These are phyloP conservation scores for Aspergillus eucalypticola DNA, from an alignment of 2,329 filamentous ascomycete species.

Conservation along the genomic window DNA sequence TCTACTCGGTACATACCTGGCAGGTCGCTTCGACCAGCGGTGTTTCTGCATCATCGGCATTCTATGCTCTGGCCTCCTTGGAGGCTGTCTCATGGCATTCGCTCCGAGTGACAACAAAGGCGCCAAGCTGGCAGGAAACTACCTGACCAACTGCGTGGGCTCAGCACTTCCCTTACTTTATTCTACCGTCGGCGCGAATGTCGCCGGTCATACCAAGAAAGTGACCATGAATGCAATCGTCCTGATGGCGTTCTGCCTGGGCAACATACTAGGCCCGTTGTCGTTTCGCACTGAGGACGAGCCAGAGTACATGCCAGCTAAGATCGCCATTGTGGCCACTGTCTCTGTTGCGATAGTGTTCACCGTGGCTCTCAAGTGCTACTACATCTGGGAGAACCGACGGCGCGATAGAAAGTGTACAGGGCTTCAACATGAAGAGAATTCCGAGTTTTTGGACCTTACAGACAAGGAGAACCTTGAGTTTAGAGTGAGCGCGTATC, in stretches of 20 bases:
- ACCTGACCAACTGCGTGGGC: constrained; percentile 44
- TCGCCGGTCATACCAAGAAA: constrained; percentile 54
- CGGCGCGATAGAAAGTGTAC: constrained; percentile 25
- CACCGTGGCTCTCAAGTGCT: constrained; percentile 22
- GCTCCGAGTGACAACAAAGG: constrained; percentile 36
- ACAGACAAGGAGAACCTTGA: constrained; percentile 34
- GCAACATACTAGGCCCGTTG: constrained; percentile 49
- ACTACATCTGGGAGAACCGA: constrained; percentile 36
- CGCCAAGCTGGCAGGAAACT: constrained; percentile 43
- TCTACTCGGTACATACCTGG: constrained; percentile 37
- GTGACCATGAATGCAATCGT: constrained; percentile 51
- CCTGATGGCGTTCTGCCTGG: constrained; percentile 45
- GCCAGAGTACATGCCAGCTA: constrained; percentile 43
- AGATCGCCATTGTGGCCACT: constrained; percentile 42
- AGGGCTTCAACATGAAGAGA: constrained; percentile 21
- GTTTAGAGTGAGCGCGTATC: constrained; percentile 22
- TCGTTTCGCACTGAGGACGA: constrained; percentile 47
- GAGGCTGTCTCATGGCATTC: constrained; percentile 46
- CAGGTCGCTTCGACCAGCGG: constrained; percentile 43
- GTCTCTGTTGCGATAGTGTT: constrained; percentile 31
- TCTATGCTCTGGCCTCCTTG: constrained; percentile 45
- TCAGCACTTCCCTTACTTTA: constrained; percentile 43
- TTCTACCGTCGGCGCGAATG: constrained; percentile 46
- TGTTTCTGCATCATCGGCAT: constrained; percentile 42
- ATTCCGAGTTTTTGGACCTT: constrained; percentile 34